Evolutionary conservation across 192 early-diverging fungal genomes (phyloP), one percentile per base, ranked within the genome.

Genomic region (Thoreauomyces humboldtii): DNA sequence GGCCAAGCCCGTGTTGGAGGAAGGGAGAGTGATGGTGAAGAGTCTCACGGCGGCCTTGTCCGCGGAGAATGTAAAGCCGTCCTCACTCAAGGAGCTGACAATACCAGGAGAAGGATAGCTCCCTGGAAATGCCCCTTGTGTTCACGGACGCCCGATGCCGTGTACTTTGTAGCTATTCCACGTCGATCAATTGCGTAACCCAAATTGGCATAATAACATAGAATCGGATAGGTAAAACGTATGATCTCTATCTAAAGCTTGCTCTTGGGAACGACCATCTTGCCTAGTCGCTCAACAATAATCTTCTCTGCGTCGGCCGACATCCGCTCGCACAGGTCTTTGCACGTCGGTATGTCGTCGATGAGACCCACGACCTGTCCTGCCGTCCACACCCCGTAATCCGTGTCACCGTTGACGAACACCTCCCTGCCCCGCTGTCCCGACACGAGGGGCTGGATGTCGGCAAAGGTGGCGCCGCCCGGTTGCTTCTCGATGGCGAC

Each of bases 291-390:
- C 5, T 34, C 24, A n/a, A 35, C 38, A 51, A 81, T 74, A 52
- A 77, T 76, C n/a, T 70, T 55, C 52, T 81, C 76, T 5, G 79
- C 79, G n/a, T 75, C 79, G n/a, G 32, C 37, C 24, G 74, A 82
- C 56, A 89, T 91, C 50, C 84, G 72, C 34, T 56, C 66, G 41
- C 81, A 56, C 0, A 91, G 69, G 0, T 77, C 89, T 28, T 86
- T 65, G 70, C 89, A 91, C 0, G 87, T 85, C 29, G 89, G 89
- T 65, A 89, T 37, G 70, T 91, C 89, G 22, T 88, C 77, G 67
- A 91, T 91, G 29, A 91, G 51, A 28, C 87, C 87, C 51, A 86
- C 71, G 37, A 87, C 85, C 71, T 85, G 84, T 25, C 87, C 88
- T 22, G 88, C 88, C 2, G 76, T 77, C 79, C 79, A 81, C 31